Evolutionary conservation across 768 basidiomycete genomes (phyloP), one percentile per base, ranked within the genome.

Genomic region (Boletus reticuloceps): DNA sequence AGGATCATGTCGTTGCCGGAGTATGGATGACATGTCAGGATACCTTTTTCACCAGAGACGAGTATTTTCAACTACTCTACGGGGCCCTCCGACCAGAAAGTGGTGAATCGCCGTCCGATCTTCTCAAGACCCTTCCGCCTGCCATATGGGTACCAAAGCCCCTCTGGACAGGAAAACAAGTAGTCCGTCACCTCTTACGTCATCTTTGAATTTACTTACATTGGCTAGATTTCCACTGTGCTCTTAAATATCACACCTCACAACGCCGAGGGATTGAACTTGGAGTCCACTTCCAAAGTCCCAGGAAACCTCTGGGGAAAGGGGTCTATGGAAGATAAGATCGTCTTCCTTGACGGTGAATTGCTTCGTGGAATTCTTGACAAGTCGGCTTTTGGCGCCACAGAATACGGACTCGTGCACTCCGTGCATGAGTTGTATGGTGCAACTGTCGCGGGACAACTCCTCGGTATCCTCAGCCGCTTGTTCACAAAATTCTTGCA

Each of bases 21-120:
- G 89, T 98, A n/a, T 98, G 95, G 93, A 94, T 99, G 92, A 98
- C 97, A 51, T 87, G 85, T 66, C 94, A 94, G 68, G 89, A 95
- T 60, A 81, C 93, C 0, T 98, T 98, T 77, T 96, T 98, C 74
- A 86, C 89, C 5, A 84, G 97, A 47, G 94, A 97, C 65, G 91
- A 98, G 65, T 99, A 98, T 68, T 90, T 89, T 72, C 97, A 99
- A 71, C 77, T 99, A 47, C 80, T 99, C 12, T 98, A 98, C 64
- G 97, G 96, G 34, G 91, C 96, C 10, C 77, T 99, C 34, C 79
- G 91, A 56, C 93, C 95, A 9, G 97, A 99, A 72, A 88, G 89
- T 37, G 85, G 89, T 60, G 76, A 78, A 16, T 75, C 75, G 14
- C 72, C 79, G 36, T 70, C 76, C 37, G 78, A 76, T 48, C 83